Percentiles rank a stretch among this genome's conserved stretches.
These are phyloP conservation scores for Myriangium duriaei DNA, from an alignment of 2,329 filamentous ascomycete species.

Conservation along the genomic window DNA sequence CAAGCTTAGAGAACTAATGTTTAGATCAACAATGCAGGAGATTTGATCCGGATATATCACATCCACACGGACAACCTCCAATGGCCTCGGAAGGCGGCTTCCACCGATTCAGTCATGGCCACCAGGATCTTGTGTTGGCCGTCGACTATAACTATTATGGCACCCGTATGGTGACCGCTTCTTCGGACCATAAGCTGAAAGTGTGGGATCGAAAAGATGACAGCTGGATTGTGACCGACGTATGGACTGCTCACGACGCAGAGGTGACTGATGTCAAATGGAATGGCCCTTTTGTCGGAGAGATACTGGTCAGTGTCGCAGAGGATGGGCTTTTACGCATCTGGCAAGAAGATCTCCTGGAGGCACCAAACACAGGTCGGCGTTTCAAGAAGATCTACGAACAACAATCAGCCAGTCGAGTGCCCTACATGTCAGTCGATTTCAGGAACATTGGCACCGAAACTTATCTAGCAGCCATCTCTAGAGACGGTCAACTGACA, in stretches of 20 bases:
- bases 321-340: constrained; percentile 83
- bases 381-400: constrained; percentile 64
- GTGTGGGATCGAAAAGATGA: constrained; percentile 74
- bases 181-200: constrained; percentile 83
- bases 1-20: no score
- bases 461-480: constrained; percentile 74
- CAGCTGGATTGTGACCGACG: constrained; percentile 74
- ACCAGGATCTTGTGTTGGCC: constrained; percentile 69
- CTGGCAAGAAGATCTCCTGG: constrained; percentile 82
- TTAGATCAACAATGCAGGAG: no score
- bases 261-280: constrained; percentile 90
- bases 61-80: no score
- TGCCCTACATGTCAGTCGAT: constrained; percentile 64
- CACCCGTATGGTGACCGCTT: constrained; percentile 80
- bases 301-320: constrained; percentile 76
- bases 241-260: constrained; percentile 79
- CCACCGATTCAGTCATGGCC: constrained; percentile 56
- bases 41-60: no score
- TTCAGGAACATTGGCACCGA: constrained; percentile 76
- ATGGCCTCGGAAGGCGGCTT: no score
- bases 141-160: constrained; percentile 88
- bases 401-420: constrained; percentile 53
- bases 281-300: constrained; percentile 82
- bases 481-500: constrained; percentile 65
- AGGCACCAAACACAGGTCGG: constrained; percentile 58